Evolutionary conservation across 2,329 filamentous ascomycete genomes (phyloP).

Genomic region (Penicillium capsulatum): DNA sequence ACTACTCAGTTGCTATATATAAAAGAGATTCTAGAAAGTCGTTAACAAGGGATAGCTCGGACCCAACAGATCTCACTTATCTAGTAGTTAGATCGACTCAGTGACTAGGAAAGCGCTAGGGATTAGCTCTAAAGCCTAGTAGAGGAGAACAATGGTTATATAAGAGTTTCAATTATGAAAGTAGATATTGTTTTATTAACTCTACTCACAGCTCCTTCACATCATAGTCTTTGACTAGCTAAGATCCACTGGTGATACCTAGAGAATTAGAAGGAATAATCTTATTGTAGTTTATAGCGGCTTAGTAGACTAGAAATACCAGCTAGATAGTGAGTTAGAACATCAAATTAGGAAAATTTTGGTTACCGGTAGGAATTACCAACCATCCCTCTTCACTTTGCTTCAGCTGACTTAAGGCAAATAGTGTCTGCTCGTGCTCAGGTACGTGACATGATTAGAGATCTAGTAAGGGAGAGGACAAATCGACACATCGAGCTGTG

Average conservation of each 20-base stretch:
- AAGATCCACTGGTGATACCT: not conserved
- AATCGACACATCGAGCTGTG: slow-evolving; percentile 16
- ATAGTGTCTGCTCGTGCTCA: slow-evolving; percentile 13
- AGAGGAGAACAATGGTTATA: slow-evolving; percentile 18
- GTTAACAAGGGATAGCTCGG: slow-evolving; percentile 19
- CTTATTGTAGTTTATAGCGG: slow-evolving; percentile 19
- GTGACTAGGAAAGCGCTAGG: slow-evolving; percentile 17
- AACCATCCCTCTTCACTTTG: not conserved
- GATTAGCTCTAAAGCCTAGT: slow-evolving; percentile 21
- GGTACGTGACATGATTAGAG: slow-evolving; percentile 12
- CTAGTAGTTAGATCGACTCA: slow-evolving; percentile 25
- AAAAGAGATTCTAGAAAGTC: slow-evolving; percentile 32
- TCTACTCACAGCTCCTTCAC: slow-evolving; percentile 10
- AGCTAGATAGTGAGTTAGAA: slow-evolving; percentile 10
- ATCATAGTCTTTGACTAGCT: slow-evolving; percentile 14
- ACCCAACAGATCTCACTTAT: slow-evolving; percentile 28
- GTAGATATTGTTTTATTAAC: not conserved
- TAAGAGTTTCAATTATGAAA: slow-evolving; percentile 7
- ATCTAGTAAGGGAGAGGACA: slow-evolving; percentile 10
- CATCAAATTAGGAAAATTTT: slow-evolving; percentile 13
- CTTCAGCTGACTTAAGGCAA: slow-evolving; percentile 1
- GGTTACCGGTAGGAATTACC: slow-evolving; percentile 7
- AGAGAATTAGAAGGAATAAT: slow-evolving; percentile 16
- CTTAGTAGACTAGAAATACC: slow-evolving; percentile 9
- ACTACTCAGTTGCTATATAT: slow-evolving; percentile 33